A percentile compares a stretch with the other conserved stretches of the same genome.
phyloP scores from a whole-genome alignment of 1,284 basidiomycete species.

The Agaricales sp. region DNA sequence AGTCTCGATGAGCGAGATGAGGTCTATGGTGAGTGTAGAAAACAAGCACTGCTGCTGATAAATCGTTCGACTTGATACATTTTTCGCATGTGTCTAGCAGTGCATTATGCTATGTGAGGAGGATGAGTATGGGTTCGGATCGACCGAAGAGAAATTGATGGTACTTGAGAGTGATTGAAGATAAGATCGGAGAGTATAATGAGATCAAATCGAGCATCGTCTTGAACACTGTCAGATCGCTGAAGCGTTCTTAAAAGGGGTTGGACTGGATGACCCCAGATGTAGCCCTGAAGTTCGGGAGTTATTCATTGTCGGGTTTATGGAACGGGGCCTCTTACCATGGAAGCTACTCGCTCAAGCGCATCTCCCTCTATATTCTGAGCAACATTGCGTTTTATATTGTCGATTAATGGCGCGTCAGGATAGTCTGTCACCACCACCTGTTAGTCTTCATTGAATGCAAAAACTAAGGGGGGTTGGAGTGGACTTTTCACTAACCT shows the following conservation, averaged over 20 bases:
- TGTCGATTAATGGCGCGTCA: constrained; percentile 70
- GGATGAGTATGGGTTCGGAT: constrained; percentile 1
- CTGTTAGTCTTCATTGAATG: constrained; percentile 22
- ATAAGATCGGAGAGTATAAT: constrained; percentile 89
- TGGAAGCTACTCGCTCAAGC: constrained; percentile 28
- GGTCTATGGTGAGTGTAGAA: constrained; percentile 93
- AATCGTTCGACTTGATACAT: constrained; percentile 18
- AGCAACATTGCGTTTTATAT: constrained; percentile 64
- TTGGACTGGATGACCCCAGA: constrained; percentile 74
- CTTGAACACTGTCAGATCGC: constrained; percentile 9
- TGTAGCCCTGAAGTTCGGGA: constrained; percentile 57
- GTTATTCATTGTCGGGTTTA: not conserved
- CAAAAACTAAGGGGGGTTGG: not conserved
- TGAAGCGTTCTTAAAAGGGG: constrained; percentile 37
- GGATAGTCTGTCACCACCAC: constrained; percentile 91
- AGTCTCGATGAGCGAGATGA: constrained; percentile 74
- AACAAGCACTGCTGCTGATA: constrained; percentile 48
- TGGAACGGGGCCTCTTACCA: constrained; percentile 28
- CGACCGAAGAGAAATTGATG: constrained; percentile 7
- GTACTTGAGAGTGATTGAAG: constrained; percentile 79
- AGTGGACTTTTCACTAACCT: constrained; percentile 22
- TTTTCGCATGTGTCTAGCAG: constrained; percentile 70
- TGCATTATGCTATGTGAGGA: constrained; percentile 58
- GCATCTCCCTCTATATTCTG: constrained; percentile 36
- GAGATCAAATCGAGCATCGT: constrained; percentile 50